Conservation (phyloP, 306 rosid genomes). For the Pueraria montana region DNA sequence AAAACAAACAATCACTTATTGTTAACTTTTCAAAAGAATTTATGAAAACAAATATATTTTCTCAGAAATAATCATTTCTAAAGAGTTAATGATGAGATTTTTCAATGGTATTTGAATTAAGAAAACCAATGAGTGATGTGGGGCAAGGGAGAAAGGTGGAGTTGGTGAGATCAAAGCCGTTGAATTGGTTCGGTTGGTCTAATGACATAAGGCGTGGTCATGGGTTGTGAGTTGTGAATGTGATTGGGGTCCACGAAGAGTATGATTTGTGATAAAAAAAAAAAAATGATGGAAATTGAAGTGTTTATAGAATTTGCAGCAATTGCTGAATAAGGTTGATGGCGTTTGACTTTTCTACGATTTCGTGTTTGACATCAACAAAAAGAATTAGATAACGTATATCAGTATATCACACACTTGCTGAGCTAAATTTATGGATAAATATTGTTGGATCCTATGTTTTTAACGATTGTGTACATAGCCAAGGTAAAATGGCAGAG, state of each 20-base stretch:
- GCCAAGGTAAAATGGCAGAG: too few species aligned
- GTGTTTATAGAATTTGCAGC: conserved; percentile 40
- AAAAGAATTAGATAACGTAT: conserved; percentile 56
- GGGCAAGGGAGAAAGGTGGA: conserved; percentile 21
- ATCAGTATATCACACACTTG: conserved; percentile 44
- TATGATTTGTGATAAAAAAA: conserved; percentile 20
- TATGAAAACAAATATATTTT: neutral
- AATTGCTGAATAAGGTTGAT: conserved; percentile 36
- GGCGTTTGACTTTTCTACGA: conserved; percentile 46
- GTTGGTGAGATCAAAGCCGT: conserved; percentile 45
- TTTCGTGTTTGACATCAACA: neutral
- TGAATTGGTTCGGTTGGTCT: conserved; percentile 13
- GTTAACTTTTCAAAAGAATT: neutral
- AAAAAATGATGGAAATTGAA: conserved; percentile 29
- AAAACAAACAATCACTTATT: neutral
- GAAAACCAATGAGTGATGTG: conserved; percentile 40
- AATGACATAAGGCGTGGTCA: conserved; percentile 21
- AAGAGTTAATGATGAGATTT: conserved; percentile 29
- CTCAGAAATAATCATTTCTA: neutral
- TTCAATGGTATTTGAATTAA: conserved; percentile 18
- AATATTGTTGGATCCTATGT: neutral
- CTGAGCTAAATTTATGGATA: conserved; percentile 40
- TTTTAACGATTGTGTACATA: too few species aligned
- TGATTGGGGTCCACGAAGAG: conserved; percentile 35
- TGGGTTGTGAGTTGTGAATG: conserved; percentile 20